These are phyloP conservation scores for Verticillium nonalfalfae DNA, from an alignment of 2,329 filamentous ascomycete genomes.

Conservation along the genomic window DNA sequence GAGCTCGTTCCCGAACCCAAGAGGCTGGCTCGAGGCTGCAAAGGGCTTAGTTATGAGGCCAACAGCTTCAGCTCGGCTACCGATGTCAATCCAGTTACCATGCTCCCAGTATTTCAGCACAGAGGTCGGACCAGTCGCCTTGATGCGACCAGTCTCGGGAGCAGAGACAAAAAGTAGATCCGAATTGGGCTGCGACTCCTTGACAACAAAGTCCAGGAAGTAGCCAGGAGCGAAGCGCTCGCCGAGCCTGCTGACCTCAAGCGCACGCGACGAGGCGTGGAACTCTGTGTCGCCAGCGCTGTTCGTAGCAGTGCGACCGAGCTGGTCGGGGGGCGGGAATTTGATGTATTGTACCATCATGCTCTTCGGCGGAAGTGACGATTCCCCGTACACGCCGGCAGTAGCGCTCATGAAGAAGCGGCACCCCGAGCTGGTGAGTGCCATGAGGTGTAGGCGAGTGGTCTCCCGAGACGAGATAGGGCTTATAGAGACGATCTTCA, in stretches of 20 bases:
- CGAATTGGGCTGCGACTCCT: slow-evolving; percentile 47
- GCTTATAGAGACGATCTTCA: slow-evolving; percentile 77
- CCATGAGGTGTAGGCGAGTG: slow-evolving; percentile 80
- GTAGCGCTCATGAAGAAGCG: slow-evolving; percentile 90
- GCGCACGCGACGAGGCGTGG: slow-evolving; percentile 41
- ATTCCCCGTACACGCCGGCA: slow-evolving; percentile 59
- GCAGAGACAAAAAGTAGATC: slow-evolving; percentile 78
- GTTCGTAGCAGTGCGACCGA: slow-evolving; percentile 17
- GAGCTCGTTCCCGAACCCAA: slow-evolving; percentile 90
- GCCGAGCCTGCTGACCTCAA: slow-evolving; percentile 44
- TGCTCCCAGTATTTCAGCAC: slow-evolving; percentile 67
- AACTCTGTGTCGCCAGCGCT: slow-evolving; percentile 28
- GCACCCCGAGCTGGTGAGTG: slow-evolving; percentile 83
- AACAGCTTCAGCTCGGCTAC: slow-evolving; percentile 68
- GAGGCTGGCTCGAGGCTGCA: slow-evolving; percentile 57
- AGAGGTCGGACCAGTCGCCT: slow-evolving; percentile 46
- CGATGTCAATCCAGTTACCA: slow-evolving; percentile 71
- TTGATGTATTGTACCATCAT: slow-evolving; percentile 98
- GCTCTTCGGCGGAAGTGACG: slow-evolving; percentile 70
- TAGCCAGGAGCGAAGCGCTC: slow-evolving; percentile 77
- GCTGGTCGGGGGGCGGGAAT: slow-evolving; percentile 63
- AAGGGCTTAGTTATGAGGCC: slow-evolving; percentile 71
- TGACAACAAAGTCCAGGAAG: slow-evolving; percentile 77
- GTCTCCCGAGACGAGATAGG: slow-evolving; percentile 76
- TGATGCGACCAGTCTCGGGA: slow-evolving; percentile 82